These are phyloP conservation scores for Brassica balearica DNA, from an alignment of 441 rosid genomes.

Conservation along the genomic window DNA sequence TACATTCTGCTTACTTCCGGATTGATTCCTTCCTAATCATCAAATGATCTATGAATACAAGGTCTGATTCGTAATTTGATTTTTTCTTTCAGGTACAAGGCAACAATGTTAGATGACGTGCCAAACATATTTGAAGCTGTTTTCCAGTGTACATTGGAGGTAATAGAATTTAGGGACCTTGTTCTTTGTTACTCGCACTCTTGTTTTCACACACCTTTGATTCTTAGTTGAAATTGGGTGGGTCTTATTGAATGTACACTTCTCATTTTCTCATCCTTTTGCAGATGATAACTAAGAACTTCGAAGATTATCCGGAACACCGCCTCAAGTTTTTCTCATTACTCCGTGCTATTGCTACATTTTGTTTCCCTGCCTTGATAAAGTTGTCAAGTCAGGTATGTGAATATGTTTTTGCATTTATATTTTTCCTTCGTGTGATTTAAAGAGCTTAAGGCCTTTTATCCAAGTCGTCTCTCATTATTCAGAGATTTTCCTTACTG, in stretches of 20 bases:
- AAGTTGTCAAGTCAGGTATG: slow-evolving; percentile 91
- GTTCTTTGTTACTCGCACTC: not conserved
- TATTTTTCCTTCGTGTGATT: not conserved
- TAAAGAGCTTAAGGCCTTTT: slow-evolving; percentile 18
- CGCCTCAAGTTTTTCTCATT: slow-evolving; percentile 98
- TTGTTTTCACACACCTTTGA: slow-evolving; percentile 2
- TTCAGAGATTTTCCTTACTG: slow-evolving; percentile 2
- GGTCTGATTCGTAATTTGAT: not conserved
- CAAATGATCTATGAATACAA: slow-evolving; percentile 18
- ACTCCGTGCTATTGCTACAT: slow-evolving; percentile 97
- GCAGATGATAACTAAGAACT: slow-evolving; percentile 99
- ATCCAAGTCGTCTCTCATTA: slow-evolving; percentile 9
- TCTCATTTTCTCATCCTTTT: slow-evolving; percentile 6
- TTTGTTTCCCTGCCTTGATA: slow-evolving; percentile 95
- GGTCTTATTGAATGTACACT: not conserved
- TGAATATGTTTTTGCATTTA: slow-evolving; percentile 35
- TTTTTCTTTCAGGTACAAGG: slow-evolving; percentile 73
- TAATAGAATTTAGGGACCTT: slow-evolving; percentile 37
- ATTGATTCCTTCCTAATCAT: not conserved
- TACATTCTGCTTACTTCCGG: not conserved
- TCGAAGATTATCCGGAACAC: slow-evolving; percentile 99
- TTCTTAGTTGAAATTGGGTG: slow-evolving; percentile 2
- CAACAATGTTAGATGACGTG: slow-evolving; percentile 95
- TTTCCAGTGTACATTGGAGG: slow-evolving; percentile 99
- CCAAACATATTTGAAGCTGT: slow-evolving; percentile 99